A percentile compares a stretch with the other conserved stretches of the same genome.
Evolutionary conservation across 257 asterid species (phyloP).

Genomic region (Osmanthus fragrans): DNA sequence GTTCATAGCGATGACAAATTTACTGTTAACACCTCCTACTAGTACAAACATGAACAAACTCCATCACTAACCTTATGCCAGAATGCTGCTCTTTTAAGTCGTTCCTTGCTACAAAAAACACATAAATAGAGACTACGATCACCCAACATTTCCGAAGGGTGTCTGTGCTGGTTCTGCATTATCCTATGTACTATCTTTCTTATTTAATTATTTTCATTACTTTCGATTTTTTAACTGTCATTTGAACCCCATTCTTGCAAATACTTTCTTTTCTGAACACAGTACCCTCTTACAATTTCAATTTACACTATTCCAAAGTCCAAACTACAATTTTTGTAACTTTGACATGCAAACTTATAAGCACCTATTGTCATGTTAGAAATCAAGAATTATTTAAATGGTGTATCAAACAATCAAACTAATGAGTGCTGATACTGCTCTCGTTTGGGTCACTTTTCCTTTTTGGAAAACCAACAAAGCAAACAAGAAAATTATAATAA

Average conservation of each 20-base stretch:
- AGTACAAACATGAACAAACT: not conserved
- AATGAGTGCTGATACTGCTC: not conserved
- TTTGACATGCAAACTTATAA: conserved; percentile 12
- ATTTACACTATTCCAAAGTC: not conserved
- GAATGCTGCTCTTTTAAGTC: not conserved
- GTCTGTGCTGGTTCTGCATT: not conserved
- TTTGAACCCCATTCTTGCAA: not conserved
- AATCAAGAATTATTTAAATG: conserved; percentile 3
- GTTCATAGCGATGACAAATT: not conserved
- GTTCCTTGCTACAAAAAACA: not conserved
- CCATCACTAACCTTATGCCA: not conserved
- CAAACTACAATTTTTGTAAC: not conserved
- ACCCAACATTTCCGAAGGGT: not conserved
- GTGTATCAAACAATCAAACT: conserved; percentile 11
- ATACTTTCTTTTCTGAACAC: not conserved
- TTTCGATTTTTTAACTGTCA: not conserved
- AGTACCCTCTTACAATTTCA: conserved; percentile 16
- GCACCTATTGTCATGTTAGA: conserved; percentile 6
- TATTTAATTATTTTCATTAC: not conserved
- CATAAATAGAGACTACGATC: not conserved
- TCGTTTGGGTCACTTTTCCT: not conserved
- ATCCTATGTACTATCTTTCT: not conserved
- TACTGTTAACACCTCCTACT: not conserved
- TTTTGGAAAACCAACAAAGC: not conserved
- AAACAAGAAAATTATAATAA: conserved; percentile 9